Evolutionary conservation across 805 yeast genomes (phyloP).

Genomic region (Grigorovia yakushimaensis): DNA sequence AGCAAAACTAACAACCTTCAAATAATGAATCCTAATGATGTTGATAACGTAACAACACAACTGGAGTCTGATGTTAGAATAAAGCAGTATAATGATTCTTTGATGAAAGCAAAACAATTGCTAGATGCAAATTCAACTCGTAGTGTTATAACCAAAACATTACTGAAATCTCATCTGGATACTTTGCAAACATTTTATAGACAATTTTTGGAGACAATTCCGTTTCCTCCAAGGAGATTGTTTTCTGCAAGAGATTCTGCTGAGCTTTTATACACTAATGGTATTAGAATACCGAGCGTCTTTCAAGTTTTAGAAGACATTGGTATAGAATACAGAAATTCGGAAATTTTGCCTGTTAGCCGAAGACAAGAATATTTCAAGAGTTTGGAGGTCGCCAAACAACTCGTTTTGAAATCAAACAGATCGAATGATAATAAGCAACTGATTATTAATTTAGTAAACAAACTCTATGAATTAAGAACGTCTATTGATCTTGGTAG

Average conservation of each 20-base stretch:
- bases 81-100: conserved; percentile 13
- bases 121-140: conserved; percentile 13
- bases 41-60: background rate
- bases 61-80: background rate
- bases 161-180: conserved; percentile 13
- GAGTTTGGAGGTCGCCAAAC: conserved; percentile 21
- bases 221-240: background rate
- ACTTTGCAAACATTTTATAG: conserved; percentile 10
- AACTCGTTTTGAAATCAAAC: conserved; percentile 16
- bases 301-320: conserved; percentile 21
- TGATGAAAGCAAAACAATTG: conserved; percentile 15
- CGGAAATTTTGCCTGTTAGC: conserved; percentile 10
- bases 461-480: conserved; percentile 15
- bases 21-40: background rate
- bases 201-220: background rate
- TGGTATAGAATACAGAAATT: conserved; percentile 15
- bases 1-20: conserved; percentile 2
- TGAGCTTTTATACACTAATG: conserved; percentile 18
- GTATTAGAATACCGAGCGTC: conserved; percentile 24
- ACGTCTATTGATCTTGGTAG: conserved; percentile 20
- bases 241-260: conserved; percentile 16
- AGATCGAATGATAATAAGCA: conserved; percentile 14
- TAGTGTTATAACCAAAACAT: conserved; percentile 11
- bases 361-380: conserved; percentile 21
- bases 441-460: conserved; percentile 12